Evolutionary conservation across 1,139 yeast genomes (phyloP).

Genomic region (Dujonia santamariae): DNA sequence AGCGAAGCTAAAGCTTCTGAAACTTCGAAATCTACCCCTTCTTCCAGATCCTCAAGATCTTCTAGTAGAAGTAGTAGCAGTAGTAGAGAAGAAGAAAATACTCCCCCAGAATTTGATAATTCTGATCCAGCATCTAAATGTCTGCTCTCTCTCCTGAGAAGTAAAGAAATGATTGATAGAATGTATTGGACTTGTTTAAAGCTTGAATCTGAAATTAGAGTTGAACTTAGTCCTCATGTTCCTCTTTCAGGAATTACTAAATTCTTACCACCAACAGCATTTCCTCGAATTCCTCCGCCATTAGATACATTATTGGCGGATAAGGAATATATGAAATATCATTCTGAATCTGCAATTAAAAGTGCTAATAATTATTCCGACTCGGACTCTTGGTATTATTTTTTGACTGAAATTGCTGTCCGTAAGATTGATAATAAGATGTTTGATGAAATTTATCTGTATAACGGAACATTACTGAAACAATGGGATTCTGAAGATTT

Average conservation of each 20-base stretch:
- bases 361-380: conserved; percentile 32
- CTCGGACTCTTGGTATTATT: conserved; percentile 46
- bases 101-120: conserved; percentile 6
- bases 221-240: conserved; percentile 43
- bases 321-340: conserved; percentile 13
- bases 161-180: conserved; percentile 27
- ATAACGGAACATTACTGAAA: conserved; percentile 12
- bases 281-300: conserved; percentile 34
- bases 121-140: not conserved
- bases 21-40: not conserved
- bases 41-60: not conserved
- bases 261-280: conserved; percentile 39
- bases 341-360: conserved; percentile 26
- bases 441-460: conserved; percentile 35
- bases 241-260: conserved; percentile 41
- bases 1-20: not conserved
- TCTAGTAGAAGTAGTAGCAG: not conserved
- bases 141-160: too few relatives aligned
- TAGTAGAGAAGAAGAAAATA: conserved; percentile 4
- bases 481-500: conserved; percentile 30
- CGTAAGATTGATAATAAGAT: conserved; percentile 45
- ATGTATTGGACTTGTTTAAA: conserved; percentile 46
- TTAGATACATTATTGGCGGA: conserved; percentile 19
- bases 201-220: conserved; percentile 44
- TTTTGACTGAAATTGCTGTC: conserved; percentile 47